Evolutionary conservation across 257 asterid species (phyloP).

Genomic region (Jacaranda copaia): DNA sequence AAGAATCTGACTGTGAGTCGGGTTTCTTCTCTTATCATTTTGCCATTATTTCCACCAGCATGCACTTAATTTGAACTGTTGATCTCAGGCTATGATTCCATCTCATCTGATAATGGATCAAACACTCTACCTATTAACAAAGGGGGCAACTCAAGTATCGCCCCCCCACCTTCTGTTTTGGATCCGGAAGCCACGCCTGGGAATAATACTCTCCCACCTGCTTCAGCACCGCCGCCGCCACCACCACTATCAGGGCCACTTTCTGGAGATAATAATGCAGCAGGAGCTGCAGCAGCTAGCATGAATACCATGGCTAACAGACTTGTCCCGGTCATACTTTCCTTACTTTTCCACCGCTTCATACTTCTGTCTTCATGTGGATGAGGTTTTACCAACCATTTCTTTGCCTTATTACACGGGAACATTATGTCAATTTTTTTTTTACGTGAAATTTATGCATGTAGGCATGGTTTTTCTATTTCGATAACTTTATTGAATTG

Average conservation of each 20-base stretch:
- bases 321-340: constrained; percentile 47
- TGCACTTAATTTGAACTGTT: constrained; percentile 1
- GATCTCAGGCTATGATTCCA: constrained; percentile 62
- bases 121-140: constrained; percentile 65
- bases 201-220: constrained; percentile 41
- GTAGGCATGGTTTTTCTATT: constrained; percentile 11
- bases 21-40: not conserved
- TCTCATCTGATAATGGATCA: constrained; percentile 42
- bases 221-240: constrained; percentile 41
- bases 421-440: constrained; percentile 5
- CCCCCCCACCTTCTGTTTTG: constrained; percentile 70
- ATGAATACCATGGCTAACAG: constrained; percentile 40
- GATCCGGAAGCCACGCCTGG: constrained; percentile 73
- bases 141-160: constrained; percentile 44
- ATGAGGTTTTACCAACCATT: not conserved
- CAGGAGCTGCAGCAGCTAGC: constrained; percentile 34
- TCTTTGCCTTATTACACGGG: constrained; percentile 37
- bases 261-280: constrained; percentile 35
- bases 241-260: constrained; percentile 44
- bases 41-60: not conserved
- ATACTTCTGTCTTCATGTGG: constrained; percentile 58
- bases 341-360: constrained; percentile 48
- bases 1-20: constrained; percentile 76
- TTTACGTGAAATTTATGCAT: constrained; percentile 7
- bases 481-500: not conserved